Evolutionary conservation across 306 rosid species (phyloP).

Genomic region (Cicer yamashitae): DNA sequence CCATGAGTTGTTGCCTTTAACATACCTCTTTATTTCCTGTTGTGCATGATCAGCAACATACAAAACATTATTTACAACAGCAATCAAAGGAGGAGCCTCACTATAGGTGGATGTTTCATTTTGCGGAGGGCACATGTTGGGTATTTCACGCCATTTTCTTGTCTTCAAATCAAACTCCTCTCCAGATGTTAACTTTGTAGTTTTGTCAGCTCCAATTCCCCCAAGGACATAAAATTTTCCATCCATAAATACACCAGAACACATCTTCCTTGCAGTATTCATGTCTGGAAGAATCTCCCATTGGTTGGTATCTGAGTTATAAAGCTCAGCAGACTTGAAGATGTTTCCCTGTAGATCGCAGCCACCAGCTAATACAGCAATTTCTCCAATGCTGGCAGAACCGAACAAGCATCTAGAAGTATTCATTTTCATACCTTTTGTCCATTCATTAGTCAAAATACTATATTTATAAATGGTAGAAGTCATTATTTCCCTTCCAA

Average conservation of each 20-base stretch:
- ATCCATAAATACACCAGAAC: slow-evolving; percentile 49
- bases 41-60: slow-evolving; percentile 70
- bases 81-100: slow-evolving; percentile 83
- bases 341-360: slow-evolving; percentile 58
- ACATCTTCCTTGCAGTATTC: slow-evolving; percentile 71
- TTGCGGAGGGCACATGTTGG: slow-evolving; percentile 63
- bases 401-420: slow-evolving; percentile 74
- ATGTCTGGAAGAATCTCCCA: slow-evolving; percentile 75
- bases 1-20: slow-evolving; percentile 32
- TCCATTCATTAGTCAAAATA: slow-evolving; percentile 70
- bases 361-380: slow-evolving; percentile 83
- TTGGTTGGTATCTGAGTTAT: slow-evolving; percentile 61
- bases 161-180: slow-evolving; percentile 69
- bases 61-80: slow-evolving; percentile 67
- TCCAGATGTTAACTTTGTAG: slow-evolving; percentile 49
- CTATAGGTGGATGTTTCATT: slow-evolving; percentile 42
- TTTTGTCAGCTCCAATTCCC: slow-evolving; percentile 57
- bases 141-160: slow-evolving; percentile 67
- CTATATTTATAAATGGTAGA: slow-evolving; percentile 62
- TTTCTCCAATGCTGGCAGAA: slow-evolving; percentile 72
- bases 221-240: slow-evolving; percentile 64
- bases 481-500: slow-evolving; percentile 63
- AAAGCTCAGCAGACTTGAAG: slow-evolving; percentile 68
- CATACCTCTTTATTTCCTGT: slow-evolving; percentile 59
- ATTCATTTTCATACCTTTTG: slow-evolving; percentile 59